phyloP scores from a whole-genome alignment of 345 rosid genomes.

The Eucalyptus viminalis region DNA sequence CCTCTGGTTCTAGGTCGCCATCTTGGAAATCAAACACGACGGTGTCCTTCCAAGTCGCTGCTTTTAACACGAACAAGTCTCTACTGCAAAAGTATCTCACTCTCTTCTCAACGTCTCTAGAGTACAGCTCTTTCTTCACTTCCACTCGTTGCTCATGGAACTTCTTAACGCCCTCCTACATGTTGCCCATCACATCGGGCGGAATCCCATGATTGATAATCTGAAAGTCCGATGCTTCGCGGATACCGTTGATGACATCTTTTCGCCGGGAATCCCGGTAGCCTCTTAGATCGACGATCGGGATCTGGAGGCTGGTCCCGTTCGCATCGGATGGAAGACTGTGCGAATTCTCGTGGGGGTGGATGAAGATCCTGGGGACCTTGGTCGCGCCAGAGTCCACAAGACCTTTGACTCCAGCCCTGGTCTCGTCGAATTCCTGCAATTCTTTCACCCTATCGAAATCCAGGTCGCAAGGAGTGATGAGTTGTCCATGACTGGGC shows the following conservation, averaged over 20 bases:
- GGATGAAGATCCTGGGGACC: neutral
- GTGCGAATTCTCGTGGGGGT: neutral
- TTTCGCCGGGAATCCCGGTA: neutral
- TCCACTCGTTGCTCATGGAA: conserved; percentile 38
- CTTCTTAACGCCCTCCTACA: conserved; percentile 9
- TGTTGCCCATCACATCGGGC: conserved; percentile 14
- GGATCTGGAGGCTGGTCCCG: neutral
- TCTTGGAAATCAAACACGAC: neutral
- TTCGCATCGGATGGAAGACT: neutral
- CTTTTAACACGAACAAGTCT: neutral
- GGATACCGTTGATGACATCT: neutral
- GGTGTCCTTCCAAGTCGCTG: neutral
- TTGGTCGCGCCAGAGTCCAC: neutral
- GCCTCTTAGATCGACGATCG: neutral
- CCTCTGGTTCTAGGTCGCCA: neutral
- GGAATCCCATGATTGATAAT: conserved; percentile 16
- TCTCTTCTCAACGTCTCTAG: conserved; percentile 6
- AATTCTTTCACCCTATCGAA: neutral
- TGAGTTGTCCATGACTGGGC: neutral
- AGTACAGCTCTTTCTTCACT: conserved; percentile 27
- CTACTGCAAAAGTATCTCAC: conserved; percentile 12
- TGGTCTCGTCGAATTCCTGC: neutral
- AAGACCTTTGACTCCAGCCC: neutral
- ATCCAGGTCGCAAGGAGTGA: neutral
- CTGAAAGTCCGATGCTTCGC: neutral